These are phyloP conservation scores for Penicillium bialowiezense DNA, from an alignment of 495 filamentous ascomycete species.

Conservation along the genomic window DNA sequence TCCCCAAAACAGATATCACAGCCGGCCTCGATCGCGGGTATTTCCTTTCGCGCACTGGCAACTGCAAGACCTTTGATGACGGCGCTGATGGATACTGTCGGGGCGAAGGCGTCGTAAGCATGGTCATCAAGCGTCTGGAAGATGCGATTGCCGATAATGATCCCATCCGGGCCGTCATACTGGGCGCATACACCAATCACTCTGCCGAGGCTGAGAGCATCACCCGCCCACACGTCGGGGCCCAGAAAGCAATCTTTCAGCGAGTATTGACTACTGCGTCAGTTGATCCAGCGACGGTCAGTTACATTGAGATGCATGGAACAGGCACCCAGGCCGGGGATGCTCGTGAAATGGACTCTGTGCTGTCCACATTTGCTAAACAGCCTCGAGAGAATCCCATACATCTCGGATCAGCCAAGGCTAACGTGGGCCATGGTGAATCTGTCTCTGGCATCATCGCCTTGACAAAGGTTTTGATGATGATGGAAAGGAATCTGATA, in stretches of 20 bases:
- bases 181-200: conserved; percentile 69
- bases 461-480: conserved; percentile 80
- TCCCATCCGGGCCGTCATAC: conserved; percentile 65
- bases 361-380: conserved; percentile 76
- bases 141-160: conserved; percentile 76
- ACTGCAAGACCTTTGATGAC: conserved; percentile 78
- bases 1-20: too few relatives aligned
- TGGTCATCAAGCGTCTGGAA: conserved; percentile 71
- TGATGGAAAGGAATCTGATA: conserved; percentile 81
- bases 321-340: conserved; percentile 85
- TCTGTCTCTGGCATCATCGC: conserved; percentile 81
- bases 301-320: conserved; percentile 89
- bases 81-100: conserved; percentile 77
- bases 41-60: conserved; percentile 75
- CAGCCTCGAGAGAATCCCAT: conserved; percentile 66
- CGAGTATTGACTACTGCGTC: conserved; percentile 61
- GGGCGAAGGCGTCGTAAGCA: conserved; percentile 66
- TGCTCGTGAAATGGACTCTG: conserved; percentile 73
- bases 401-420: conserved; percentile 79
- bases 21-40: conserved; percentile 78
- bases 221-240: conserved; percentile 70
- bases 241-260: conserved; percentile 67
- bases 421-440: conserved; percentile 89
- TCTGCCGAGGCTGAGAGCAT: conserved; percentile 77
- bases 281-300: conserved; percentile 69